Evolutionary conservation across 2,329 filamentous ascomycete genomes (phyloP), one percentile per base, ranked within the genome.

Genomic region (Leptographium radiaticola): DNA sequence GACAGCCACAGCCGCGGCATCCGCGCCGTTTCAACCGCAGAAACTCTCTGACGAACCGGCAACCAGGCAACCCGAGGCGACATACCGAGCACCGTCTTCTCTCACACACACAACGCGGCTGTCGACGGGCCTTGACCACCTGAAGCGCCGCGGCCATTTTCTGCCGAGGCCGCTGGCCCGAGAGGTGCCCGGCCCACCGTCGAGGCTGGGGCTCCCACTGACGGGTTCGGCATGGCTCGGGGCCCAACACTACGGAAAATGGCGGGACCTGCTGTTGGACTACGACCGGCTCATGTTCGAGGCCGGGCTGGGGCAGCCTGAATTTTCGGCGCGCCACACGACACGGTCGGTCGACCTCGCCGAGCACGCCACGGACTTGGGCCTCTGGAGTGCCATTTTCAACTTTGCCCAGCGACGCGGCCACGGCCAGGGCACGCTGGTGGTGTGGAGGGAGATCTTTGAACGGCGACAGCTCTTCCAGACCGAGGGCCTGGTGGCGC

Each of bases 301-400:
- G 57, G 58, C 62, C 6, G 60, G 64, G 36, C 47, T 58, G 6
- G 39, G 9, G n/a, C 40, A 4, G 34, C 39, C 49, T 0, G 3
- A 30, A 42, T 8, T 34, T 20, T 34, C n/a, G 10, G 13, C 16
- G 1, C 20, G 20, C 25, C n/a, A 30, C 2, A n/a, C 33, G 4
- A 43, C 54, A 36, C 58, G 60, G 10, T 55, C 62, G 4, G 58
- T 67, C 18, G 62, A 67, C 51, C 56, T 54, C 11, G 60, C 61
- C 8, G 60, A 60, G 16, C 58, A 65, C 46, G 58, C 57, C n/a
- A 56, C 55, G 45, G 65, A 67, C 49, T 55, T 66, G n/a, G 47
- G 58, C 15, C 59, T 67, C 7, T 67, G 66, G 66, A 56, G 59
- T 20, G 65, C 63, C 40, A 56, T 67, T 9, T 60, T 67, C 45